These are phyloP conservation scores for Cornus suecica DNA, from an alignment of 148 eudicot species.

Conservation along the genomic window DNA sequence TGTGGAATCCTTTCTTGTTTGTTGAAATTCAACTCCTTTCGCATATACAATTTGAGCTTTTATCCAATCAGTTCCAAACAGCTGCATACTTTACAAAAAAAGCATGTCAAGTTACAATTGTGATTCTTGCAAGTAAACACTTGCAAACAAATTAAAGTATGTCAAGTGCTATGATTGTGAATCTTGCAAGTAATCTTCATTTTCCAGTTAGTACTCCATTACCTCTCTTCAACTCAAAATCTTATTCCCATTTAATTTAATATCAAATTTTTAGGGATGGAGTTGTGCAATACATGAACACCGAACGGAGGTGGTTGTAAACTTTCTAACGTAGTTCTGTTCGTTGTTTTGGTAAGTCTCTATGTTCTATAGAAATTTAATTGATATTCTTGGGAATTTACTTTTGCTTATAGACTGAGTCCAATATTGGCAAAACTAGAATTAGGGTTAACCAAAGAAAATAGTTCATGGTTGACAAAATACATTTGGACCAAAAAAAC, in stretches of 20 bases:
- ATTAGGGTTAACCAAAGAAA: too few relatives aligned
- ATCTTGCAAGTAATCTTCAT: conserved; percentile 78
- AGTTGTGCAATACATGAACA: conserved; percentile 95
- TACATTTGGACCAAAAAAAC: too few relatives aligned
- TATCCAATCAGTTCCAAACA: conserved; percentile 70
- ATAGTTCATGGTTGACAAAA: too few relatives aligned
- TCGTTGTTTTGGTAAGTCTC: conserved; percentile 62
- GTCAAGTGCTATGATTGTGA: conserved; percentile 79
- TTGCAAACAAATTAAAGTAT: too few relatives aligned
- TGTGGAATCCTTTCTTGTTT: not conserved
- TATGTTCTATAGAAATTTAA: not conserved
- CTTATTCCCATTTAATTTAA: not conserved
- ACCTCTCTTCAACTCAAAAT: not conserved
- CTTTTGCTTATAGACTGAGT: too few relatives aligned
- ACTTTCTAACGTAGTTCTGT: conserved; percentile 72
- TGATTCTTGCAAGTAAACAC: conserved; percentile 98
- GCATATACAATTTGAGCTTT: conserved; percentile 80
- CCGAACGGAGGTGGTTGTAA: conserved; percentile 91
- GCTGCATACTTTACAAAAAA: conserved; percentile 75
- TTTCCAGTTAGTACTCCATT: not conserved
- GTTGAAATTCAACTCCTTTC: not conserved
- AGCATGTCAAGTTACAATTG: conserved; percentile 64
- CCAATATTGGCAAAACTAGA: too few relatives aligned
- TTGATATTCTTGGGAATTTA: not conserved
- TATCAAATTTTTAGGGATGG: conserved; percentile 61